phyloP scores from a whole-genome alignment of 2,329 filamentous ascomycete genomes.

The Fusarium poae region DNA sequence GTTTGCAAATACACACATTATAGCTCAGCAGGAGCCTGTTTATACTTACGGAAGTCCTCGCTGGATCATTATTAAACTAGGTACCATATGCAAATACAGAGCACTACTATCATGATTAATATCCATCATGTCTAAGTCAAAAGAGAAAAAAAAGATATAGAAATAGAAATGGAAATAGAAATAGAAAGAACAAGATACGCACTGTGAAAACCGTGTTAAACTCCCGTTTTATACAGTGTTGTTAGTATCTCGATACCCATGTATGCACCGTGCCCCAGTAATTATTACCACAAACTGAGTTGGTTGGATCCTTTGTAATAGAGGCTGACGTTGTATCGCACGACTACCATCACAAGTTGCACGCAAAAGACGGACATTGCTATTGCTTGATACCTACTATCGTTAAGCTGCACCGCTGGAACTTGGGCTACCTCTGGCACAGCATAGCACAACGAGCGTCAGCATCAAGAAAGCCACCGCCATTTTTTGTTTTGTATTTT shows the following conservation, averaged over 20 bases:
- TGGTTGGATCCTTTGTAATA: constrained; percentile 22
- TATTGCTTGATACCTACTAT: constrained; percentile 16
- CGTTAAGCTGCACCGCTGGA: constrained; percentile 13
- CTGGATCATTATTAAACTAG: background rate
- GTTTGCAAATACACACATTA: background rate
- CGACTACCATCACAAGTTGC: constrained; percentile 36
- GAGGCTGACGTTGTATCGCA: constrained; percentile 31
- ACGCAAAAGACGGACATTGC: constrained; percentile 17
- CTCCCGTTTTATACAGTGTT: background rate
- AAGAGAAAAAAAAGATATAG: background rate
- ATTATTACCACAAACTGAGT: constrained; percentile 18
- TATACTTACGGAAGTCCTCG: background rate
- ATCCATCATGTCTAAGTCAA: background rate
- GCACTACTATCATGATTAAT: too few species aligned
- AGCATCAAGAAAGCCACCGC: constrained; percentile 15
- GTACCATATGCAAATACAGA: background rate
- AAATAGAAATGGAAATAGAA: background rate
- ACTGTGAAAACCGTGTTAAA: constrained; percentile 12
- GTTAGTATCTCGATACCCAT: fast-evolving
- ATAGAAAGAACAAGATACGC: background rate
- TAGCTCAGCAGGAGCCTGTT: background rate
- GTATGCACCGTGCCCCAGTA: constrained; percentile 38
- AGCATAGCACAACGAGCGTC: constrained; percentile 11
- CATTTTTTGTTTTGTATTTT: constrained; percentile 1
- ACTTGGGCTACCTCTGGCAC: background rate